Evolutionary conservation across 805 yeast genomes (phyloP).

Genomic region (Saturnispora hagleri): DNA sequence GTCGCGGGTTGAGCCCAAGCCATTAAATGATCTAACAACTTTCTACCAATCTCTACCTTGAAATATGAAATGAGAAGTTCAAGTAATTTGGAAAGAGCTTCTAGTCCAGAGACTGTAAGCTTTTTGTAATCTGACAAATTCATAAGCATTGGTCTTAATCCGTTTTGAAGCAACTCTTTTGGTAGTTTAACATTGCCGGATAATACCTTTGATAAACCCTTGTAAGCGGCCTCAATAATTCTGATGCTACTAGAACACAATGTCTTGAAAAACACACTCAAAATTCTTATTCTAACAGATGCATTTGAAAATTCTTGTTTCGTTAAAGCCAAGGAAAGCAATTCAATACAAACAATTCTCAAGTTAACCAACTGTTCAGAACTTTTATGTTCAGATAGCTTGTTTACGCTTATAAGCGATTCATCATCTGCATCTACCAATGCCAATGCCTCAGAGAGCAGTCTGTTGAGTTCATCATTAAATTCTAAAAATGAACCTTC

Average conservation of each 20-base stretch:
- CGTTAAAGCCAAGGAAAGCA: slow-evolving; percentile 74
- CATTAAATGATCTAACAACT: slow-evolving; percentile 82
- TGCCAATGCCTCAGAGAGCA: slow-evolving; percentile 84
- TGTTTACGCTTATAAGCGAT: slow-evolving; percentile 78
- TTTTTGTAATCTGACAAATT: slow-evolving; percentile 90
- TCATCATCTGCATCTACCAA: slow-evolving; percentile 97
- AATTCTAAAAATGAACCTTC: slow-evolving; percentile 76
- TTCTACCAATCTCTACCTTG: slow-evolving; percentile 93
- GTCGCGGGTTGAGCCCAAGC: slow-evolving; percentile 91
- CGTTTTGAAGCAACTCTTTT: slow-evolving; percentile 89
- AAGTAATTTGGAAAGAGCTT: slow-evolving; percentile 78
- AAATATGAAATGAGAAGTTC: slow-evolving; percentile 86
- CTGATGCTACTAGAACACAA: slow-evolving; percentile 76
- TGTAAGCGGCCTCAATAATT: slow-evolving; percentile 88
- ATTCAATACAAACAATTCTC: slow-evolving; percentile 80
- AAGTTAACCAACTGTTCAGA: slow-evolving; percentile 80
- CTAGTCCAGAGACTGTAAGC: slow-evolving; percentile 79
- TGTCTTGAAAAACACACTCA: slow-evolving; percentile 93
- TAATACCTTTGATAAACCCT: slow-evolving; percentile 74
- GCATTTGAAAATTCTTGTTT: slow-evolving; percentile 66
- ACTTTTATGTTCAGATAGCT: slow-evolving; percentile 78
- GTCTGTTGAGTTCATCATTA: slow-evolving; percentile 79
- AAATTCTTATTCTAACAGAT: slow-evolving; percentile 71
- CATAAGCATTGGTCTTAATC: slow-evolving; percentile 91
- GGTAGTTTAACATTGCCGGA: slow-evolving; percentile 85